Evolutionary conservation across 1,284 basidiomycete genomes (phyloP).

Genomic region (Exobasidium rhododendri): DNA sequence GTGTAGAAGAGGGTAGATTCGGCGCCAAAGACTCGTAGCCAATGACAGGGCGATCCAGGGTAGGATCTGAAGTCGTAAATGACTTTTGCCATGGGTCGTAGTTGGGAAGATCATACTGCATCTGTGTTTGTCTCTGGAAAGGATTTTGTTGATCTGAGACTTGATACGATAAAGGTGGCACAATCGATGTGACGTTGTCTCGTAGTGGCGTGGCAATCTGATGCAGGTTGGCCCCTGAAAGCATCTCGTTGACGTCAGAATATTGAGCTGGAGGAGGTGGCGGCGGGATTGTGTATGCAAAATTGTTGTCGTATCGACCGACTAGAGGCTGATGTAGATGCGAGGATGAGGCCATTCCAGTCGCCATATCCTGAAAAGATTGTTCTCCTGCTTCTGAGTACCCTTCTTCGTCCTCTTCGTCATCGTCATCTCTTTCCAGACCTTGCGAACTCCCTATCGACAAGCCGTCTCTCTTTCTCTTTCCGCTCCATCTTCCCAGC

Average conservation of each 20-base stretch:
- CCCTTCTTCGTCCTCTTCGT: constrained; percentile 13
- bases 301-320: background rate
- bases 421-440: constrained; percentile 15
- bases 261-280: background rate
- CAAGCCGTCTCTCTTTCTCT: constrained; percentile 25
- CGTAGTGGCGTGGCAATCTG: background rate
- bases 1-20: background rate
- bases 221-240: background rate
- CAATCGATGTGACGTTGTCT: background rate
- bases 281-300: background rate
- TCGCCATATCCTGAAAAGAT: background rate
- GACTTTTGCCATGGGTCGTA: background rate
- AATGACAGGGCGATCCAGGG: background rate
- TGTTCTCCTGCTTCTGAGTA: background rate
- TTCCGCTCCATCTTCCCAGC: constrained; percentile 38
- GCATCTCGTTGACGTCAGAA: background rate
- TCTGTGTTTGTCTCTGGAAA: background rate
- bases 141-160: background rate
- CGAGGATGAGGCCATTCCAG: background rate
- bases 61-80: background rate
- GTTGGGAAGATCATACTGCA: background rate
- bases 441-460: constrained; percentile 5
- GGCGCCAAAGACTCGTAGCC: background rate
- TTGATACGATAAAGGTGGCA: constrained; percentile 8
- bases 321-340: background rate